phyloP scores from a whole-genome alignment of 768 basidiomycete genomes.

The Suillus fuscotomentosus region DNA sequence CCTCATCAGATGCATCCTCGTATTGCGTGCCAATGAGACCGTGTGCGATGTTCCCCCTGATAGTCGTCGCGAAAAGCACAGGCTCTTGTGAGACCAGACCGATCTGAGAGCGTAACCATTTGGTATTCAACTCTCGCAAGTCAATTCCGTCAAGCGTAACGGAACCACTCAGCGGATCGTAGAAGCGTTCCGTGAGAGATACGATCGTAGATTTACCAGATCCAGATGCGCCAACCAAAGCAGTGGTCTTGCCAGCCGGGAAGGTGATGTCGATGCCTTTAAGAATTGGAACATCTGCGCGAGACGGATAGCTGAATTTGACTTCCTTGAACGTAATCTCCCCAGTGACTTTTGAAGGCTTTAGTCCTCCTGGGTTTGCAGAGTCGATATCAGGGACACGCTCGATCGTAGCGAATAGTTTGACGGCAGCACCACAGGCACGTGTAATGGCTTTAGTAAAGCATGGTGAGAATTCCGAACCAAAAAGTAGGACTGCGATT shows the following conservation, averaged over 20 bases:
- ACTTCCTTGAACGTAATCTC: constrained; percentile 47
- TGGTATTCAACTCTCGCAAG: constrained; percentile 43
- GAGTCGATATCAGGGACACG: constrained; percentile 56
- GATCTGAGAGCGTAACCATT: constrained; percentile 50
- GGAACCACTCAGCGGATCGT: constrained; percentile 44
- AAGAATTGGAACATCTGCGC: constrained; percentile 47
- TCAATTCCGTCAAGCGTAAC: constrained; percentile 47
- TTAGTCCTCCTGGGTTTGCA: constrained; percentile 38
- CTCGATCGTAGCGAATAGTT: constrained; percentile 55
- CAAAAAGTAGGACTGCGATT: not conserved
- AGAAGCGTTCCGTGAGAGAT: constrained; percentile 50
- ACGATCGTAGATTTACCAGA: constrained; percentile 42
- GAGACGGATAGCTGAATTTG: constrained; percentile 54
- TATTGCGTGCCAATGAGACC: constrained; percentile 41
- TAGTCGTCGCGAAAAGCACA: constrained; percentile 46
- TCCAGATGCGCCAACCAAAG: constrained; percentile 40
- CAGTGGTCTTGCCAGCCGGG: constrained; percentile 40
- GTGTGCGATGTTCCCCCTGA: constrained; percentile 45
- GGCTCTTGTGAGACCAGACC: constrained; percentile 54
- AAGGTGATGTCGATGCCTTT: constrained; percentile 41
- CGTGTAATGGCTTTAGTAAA: constrained; percentile 38
- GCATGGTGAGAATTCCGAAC: not conserved
- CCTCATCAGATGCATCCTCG: constrained; percentile 39
- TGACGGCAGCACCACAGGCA: constrained; percentile 53
- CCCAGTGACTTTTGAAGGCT: constrained; percentile 43